These are phyloP conservation scores for Wallacemonas collosoma DNA, from an alignment of 208 protist genomes.

Conservation along the genomic window DNA sequence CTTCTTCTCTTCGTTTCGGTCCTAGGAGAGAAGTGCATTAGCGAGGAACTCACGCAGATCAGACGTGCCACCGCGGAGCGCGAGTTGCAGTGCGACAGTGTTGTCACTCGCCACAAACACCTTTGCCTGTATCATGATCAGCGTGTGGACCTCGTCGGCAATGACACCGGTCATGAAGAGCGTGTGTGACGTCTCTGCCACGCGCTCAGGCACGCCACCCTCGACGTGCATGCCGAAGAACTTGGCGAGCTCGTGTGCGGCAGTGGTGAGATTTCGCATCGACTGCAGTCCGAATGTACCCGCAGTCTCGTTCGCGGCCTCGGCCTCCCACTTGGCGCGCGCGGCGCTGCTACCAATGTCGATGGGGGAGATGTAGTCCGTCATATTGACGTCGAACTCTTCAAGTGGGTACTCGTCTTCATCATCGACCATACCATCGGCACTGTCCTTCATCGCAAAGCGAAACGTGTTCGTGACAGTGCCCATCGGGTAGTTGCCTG, in stretches of 20 bases:
- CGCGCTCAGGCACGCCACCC: constrained; percentile 69
- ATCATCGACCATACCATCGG: constrained; percentile 30
- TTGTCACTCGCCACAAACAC: constrained; percentile 79
- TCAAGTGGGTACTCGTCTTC: constrained; percentile 88
- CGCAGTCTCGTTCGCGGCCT: constrained; percentile 65
- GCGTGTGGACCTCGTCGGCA: constrained; percentile 50
- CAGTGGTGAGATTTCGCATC: constrained; percentile 86
- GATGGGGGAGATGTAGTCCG: constrained; percentile 75
- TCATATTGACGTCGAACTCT: constrained; percentile 81
- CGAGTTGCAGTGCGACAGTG: constrained; percentile 75
- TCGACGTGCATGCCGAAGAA: constrained; percentile 90
- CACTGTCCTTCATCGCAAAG: constrained; percentile 71
- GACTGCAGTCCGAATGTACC: constrained; percentile 84
- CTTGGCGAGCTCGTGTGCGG: constrained; percentile 71
- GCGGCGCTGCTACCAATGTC: constrained; percentile 41
- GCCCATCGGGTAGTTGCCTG: constrained; percentile 71
- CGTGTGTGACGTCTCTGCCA: constrained; percentile 73
- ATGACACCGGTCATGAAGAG: constrained; percentile 79
- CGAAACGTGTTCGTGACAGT: constrained; percentile 60
- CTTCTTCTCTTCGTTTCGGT: not conserved
- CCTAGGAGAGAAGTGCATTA: constrained; percentile 64
- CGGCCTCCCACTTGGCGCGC: constrained; percentile 43
- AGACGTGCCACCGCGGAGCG: constrained; percentile 60
- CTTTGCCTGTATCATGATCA: constrained; percentile 76
- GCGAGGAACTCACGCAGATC: constrained; percentile 81